Conservation (phyloP, 352 stramenopile species). For the Phytophthora fragariae region DNA sequence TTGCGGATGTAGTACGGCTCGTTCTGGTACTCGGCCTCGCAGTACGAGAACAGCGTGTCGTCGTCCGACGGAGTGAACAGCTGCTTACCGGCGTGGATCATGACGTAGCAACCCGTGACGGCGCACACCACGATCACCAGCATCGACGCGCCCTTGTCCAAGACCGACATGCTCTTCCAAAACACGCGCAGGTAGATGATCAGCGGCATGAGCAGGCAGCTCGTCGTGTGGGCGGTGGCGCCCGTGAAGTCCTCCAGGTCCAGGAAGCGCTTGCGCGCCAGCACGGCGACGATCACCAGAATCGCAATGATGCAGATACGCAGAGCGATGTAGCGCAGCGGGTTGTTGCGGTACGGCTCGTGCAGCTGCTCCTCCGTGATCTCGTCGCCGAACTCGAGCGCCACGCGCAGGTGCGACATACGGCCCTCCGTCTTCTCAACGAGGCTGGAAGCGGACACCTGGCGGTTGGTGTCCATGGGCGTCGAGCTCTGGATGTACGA, state of each 20-base stretch:
- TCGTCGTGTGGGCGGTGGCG: too few species aligned
- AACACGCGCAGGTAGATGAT: too few species aligned
- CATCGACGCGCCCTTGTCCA: constrained; percentile 26
- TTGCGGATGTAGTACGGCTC: constrained; percentile 55
- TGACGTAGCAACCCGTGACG: constrained; percentile 59
- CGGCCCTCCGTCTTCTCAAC: constrained; percentile 19
- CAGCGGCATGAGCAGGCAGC: too few species aligned
- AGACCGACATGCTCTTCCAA: too few species aligned
- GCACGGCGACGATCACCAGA: too few species aligned
- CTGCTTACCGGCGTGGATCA: constrained; percentile 58
- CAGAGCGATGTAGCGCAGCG: too few species aligned
- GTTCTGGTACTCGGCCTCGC: constrained; percentile 52
- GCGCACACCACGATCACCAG: constrained; percentile 54
- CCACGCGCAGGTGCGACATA: constrained; percentile 1
- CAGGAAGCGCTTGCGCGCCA: too few species aligned
- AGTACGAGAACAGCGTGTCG: constrained; percentile 62
- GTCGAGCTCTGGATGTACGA: constrained; percentile 44
- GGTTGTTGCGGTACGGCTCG: too few species aligned
- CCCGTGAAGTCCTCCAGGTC: too few species aligned
- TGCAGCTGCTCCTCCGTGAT: too few species aligned
- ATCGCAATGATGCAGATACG: too few species aligned
- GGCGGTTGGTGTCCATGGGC: constrained; percentile 47
- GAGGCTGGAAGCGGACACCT: constrained; percentile 12
- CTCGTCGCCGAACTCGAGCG: too few species aligned
- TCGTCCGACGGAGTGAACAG: constrained; percentile 53